Percentiles rank a stretch among this genome's conserved stretches.
Conservation (phyloP, 768 basidiomycete species). For the Suillus plorans region DNA sequence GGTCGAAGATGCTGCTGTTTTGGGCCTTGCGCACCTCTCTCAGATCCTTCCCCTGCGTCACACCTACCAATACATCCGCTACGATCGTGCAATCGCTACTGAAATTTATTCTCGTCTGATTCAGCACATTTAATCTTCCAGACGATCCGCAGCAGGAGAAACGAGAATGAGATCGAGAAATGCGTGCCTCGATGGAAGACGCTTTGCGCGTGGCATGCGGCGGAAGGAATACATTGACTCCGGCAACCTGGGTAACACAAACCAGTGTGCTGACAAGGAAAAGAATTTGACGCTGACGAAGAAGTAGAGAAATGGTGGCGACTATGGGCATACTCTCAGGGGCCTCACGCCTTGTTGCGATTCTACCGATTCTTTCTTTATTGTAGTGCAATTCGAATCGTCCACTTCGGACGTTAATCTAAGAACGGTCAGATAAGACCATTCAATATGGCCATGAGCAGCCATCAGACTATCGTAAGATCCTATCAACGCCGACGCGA, state of each 20-base stretch:
- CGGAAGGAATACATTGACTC: slow-evolving; percentile 11
- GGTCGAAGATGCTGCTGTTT: slow-evolving; percentile 36
- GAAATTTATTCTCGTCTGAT: slow-evolving; percentile 51
- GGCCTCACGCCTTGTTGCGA: not conserved
- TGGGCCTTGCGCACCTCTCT: slow-evolving; percentile 32
- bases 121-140: slow-evolving; percentile 54
- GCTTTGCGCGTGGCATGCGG: slow-evolving; percentile 30
- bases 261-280: slow-evolving; percentile 58
- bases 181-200: slow-evolving; percentile 47
- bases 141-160: slow-evolving; percentile 53
- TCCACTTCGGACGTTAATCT: not conserved
- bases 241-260: slow-evolving; percentile 36
- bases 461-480: not conserved
- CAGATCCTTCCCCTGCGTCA: slow-evolving; percentile 48
- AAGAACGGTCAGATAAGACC: not conserved
- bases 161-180: slow-evolving; percentile 42
- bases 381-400: not conserved
- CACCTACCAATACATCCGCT: slow-evolving; percentile 54
- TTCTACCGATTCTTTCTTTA: not conserved
- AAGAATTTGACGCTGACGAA: slow-evolving; percentile 55
- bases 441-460: not conserved
- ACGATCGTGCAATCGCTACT: slow-evolving; percentile 46
- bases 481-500: not conserved
- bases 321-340: slow-evolving; percentile 24
- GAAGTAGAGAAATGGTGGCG: slow-evolving; percentile 53